A percentile compares a stretch with the other conserved stretches of the same genome.
phyloP scores from a whole-genome alignment of 2,329 filamentous ascomycete genomes.

The Ciborinia camelliae region DNA sequence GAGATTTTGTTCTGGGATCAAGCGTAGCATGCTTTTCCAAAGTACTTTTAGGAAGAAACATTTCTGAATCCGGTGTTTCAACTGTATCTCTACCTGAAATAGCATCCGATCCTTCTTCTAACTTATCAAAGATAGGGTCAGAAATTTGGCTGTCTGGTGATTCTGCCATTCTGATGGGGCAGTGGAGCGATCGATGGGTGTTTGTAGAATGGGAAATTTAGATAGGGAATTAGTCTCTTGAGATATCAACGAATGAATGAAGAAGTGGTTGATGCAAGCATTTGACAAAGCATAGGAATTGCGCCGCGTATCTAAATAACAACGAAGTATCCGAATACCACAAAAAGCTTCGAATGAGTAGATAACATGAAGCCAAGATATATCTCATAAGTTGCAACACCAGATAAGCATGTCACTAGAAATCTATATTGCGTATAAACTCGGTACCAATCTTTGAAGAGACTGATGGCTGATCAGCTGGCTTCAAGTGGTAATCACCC shows the following conservation, averaged over 20 bases:
- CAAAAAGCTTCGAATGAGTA: not conserved
- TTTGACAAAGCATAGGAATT: not conserved
- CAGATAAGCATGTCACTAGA: not conserved
- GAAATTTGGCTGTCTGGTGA: slow-evolving; percentile 30
- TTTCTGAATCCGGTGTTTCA: slow-evolving; percentile 33
- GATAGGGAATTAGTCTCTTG: not conserved
- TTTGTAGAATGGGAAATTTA: not conserved
- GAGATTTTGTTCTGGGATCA: slow-evolving; percentile 28
- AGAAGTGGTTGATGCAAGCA: not conserved
- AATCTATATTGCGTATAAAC: slow-evolving; percentile 1
- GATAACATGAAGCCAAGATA: not conserved
- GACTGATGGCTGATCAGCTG: slow-evolving; percentile 29
- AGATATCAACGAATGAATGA: not conserved
- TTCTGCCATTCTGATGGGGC: slow-evolving; percentile 21
- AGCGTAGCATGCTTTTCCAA: slow-evolving; percentile 23
- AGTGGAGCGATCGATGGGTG: not conserved
- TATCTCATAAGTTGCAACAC: slow-evolving; percentile 15
- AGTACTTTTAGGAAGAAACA: slow-evolving; percentile 32
- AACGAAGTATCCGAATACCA: not conserved
- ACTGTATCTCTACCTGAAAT: slow-evolving; percentile 29
- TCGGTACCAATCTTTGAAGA: slow-evolving; percentile 11
- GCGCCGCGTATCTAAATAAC: not conserved
- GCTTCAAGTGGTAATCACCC: slow-evolving; percentile 31
- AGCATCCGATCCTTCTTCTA: slow-evolving; percentile 28
- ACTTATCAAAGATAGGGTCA: slow-evolving; percentile 33